Evolutionary conservation across 2,329 filamentous ascomycete genomes (phyloP).

Genomic region (Aureobasidium sp.): DNA sequence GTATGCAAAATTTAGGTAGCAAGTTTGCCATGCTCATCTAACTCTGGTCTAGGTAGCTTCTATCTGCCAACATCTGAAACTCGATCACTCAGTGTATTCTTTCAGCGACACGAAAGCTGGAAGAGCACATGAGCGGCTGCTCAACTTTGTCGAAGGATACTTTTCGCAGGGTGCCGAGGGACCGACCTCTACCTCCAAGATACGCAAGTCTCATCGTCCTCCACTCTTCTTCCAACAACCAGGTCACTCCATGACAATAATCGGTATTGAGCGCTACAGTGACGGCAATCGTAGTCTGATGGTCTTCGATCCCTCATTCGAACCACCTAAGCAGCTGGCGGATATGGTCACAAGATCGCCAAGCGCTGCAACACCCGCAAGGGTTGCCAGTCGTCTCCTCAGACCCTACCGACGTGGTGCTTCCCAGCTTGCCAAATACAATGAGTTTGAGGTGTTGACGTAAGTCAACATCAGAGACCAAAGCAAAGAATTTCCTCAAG

Average conservation of each 20-base stretch:
- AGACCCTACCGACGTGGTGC: neutral
- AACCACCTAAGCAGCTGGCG: constrained; percentile 56
- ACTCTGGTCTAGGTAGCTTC: neutral
- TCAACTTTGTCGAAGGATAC: constrained; percentile 62
- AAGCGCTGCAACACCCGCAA: too few species aligned
- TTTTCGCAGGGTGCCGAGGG: constrained; percentile 48
- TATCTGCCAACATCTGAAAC: neutral
- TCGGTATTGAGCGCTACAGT: constrained; percentile 67
- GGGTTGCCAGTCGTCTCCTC: neutral
- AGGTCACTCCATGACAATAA: constrained; percentile 83
- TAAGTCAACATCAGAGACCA: neutral
- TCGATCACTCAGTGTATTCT: neutral
- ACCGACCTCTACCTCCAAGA: constrained; percentile 39
- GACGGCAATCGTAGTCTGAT: constrained; percentile 64
- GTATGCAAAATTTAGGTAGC: neutral
- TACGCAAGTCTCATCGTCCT: constrained; percentile 61
- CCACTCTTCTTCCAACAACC: constrained; percentile 87
- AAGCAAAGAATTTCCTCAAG: neutral
- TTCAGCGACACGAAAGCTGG: constrained; percentile 26
- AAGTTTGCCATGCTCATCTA: neutral
- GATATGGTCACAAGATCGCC: constrained; percentile 26
- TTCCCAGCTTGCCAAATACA: neutral
- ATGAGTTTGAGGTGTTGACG: neutral
- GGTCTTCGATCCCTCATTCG: constrained; percentile 82
- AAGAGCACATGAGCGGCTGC: constrained; percentile 48